These are phyloP conservation scores for Apiotrichum mycotoxinovorans DNA, from an alignment of 1,284 basidiomycete species.

Conservation along the genomic window DNA sequence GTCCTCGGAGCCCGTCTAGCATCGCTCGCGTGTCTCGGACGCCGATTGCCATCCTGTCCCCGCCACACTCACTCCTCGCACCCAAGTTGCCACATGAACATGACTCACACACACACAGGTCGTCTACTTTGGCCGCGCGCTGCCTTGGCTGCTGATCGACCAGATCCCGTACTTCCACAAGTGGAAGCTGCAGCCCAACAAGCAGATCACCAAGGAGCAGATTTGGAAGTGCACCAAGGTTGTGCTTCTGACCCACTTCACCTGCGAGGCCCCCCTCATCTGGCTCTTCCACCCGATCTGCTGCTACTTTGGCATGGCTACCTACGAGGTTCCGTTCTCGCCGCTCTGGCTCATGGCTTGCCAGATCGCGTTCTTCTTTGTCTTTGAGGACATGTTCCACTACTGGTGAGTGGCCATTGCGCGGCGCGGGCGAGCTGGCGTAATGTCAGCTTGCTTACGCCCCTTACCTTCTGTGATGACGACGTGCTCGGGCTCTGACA, in stretches of 20 bases:
- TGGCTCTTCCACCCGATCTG: conserved; percentile 96
- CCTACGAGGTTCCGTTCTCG: conserved; percentile 86
- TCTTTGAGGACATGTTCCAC: conserved; percentile 95
- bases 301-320: conserved; percentile 82
- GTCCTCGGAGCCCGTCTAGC: not conserved
- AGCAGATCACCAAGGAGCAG: conserved; percentile 72
- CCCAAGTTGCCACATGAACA: not conserved
- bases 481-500: too few species aligned
- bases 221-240: conserved; percentile 97
- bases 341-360: conserved; percentile 63
- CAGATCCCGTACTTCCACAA: conserved; percentile 85
- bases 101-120: conserved; percentile 54
- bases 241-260: conserved; percentile 93
- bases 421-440: not conserved
- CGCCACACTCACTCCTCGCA: not conserved
- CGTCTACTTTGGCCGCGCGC: conserved; percentile 92
- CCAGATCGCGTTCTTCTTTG: conserved; percentile 87
- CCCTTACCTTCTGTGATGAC: too few species aligned
- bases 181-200: conserved; percentile 90
- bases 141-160: conserved; percentile 97
- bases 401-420: conserved; percentile 32
- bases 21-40: too few species aligned
- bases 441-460: too few species aligned
- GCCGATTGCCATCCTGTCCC: not conserved
- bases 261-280: conserved; percentile 92